Percentiles rank a stretch among this genome's conserved stretches.
Conservation (phyloP, 257 asterid genomes). For the Salvia hispanica region DNA sequence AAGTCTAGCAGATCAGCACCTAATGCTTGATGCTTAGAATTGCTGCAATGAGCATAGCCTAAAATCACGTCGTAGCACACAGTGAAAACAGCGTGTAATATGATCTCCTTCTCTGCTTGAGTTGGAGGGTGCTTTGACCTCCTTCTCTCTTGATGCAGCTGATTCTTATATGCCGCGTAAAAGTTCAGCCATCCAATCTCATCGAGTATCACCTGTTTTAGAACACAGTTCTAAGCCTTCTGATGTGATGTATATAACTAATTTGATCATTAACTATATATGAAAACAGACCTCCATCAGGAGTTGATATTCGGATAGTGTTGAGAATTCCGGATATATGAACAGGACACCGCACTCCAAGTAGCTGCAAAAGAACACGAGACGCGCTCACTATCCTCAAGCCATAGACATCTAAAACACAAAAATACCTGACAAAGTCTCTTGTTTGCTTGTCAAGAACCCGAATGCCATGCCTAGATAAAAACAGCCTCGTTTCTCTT, state of each 20-base stretch:
- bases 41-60: slow-evolving; percentile 33
- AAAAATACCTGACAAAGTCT: slow-evolving; percentile 59
- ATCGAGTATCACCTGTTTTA: slow-evolving; percentile 50
- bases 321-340: slow-evolving; percentile 57
- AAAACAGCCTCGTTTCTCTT: slow-evolving; percentile 73
- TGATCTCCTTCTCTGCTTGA: slow-evolving; percentile 64
- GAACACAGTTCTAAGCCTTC: slow-evolving; percentile 21
- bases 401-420: neutral
- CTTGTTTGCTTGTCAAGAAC: slow-evolving; percentile 64
- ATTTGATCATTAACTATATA: neutral
- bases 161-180: slow-evolving; percentile 43
- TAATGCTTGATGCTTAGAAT: slow-evolving; percentile 40
- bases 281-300: slow-evolving; percentile 55
- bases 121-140: slow-evolving; percentile 48
- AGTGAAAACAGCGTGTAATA: slow-evolving; percentile 51
- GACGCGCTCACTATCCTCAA: neutral
- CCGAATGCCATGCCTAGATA: slow-evolving; percentile 55
- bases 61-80: slow-evolving; percentile 63
- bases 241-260: neutral
- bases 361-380: slow-evolving; percentile 41
- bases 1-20: slow-evolving; percentile 55
- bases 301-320: slow-evolving; percentile 58
- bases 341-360: slow-evolving; percentile 56
- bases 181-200: slow-evolving; percentile 74
- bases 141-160: slow-evolving; percentile 43